Percentiles rank a stretch among this genome's conserved stretches.
Evolutionary conservation across 805 yeast genomes (phyloP).

Genomic region (Hanseniaspora lachancei): DNA sequence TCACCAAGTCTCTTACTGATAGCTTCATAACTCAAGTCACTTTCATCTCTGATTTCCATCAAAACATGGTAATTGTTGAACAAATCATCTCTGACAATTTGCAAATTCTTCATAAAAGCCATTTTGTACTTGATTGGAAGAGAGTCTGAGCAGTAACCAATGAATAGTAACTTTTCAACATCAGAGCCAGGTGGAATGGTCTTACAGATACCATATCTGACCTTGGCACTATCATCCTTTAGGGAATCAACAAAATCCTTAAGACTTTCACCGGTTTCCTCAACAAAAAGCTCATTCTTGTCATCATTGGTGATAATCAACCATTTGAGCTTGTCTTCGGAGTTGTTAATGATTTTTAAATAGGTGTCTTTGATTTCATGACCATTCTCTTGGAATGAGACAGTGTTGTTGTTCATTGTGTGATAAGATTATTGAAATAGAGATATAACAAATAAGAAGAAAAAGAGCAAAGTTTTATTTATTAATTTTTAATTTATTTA

Average conservation of each 20-base stretch:
- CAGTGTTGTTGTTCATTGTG: slow-evolving; percentile 32
- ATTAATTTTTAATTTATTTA: too few species aligned
- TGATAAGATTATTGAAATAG: not conserved
- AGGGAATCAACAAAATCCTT: slow-evolving; percentile 69
- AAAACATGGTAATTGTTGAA: slow-evolving; percentile 86
- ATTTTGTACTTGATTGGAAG: slow-evolving; percentile 69
- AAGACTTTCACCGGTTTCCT: slow-evolving; percentile 47
- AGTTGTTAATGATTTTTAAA: slow-evolving; percentile 62
- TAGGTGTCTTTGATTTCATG: slow-evolving; percentile 63
- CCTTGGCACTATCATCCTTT: slow-evolving; percentile 53
- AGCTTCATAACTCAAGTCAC: slow-evolving; percentile 72
- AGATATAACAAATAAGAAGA: not conserved
- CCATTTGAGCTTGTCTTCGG: slow-evolving; percentile 53
- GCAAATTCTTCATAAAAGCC: slow-evolving; percentile 65
- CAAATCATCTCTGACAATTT: slow-evolving; percentile 50
- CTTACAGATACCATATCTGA: slow-evolving; percentile 81
- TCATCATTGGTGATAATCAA: slow-evolving; percentile 68
- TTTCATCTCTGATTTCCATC: slow-evolving; percentile 87
- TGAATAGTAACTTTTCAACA: slow-evolving; percentile 65
- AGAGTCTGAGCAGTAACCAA: slow-evolving; percentile 97
- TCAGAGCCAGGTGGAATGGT: slow-evolving; percentile 86
- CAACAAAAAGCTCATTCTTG: slow-evolving; percentile 32
- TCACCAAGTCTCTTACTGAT: slow-evolving; percentile 64
- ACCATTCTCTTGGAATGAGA: slow-evolving; percentile 53
- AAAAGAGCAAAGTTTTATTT: too few species aligned